These are phyloP conservation scores for Thielaviopsis euricoi DNA, from an alignment of 2,329 filamentous ascomycete species.

Conservation along the genomic window DNA sequence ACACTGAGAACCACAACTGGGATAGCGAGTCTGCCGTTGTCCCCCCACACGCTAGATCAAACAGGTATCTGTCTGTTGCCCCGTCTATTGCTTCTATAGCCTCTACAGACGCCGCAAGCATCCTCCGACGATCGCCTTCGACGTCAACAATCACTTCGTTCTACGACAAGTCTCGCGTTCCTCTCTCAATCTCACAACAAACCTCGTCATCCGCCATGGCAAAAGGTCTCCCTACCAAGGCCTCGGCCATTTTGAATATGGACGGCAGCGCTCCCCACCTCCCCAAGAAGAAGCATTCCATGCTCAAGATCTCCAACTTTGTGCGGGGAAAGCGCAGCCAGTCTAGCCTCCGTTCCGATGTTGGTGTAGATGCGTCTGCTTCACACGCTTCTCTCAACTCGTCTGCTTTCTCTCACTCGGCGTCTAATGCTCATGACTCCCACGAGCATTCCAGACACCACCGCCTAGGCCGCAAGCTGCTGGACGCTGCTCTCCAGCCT, in stretches of 20 bases:
- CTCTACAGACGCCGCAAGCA: conserved; percentile 26
- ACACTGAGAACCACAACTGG: conserved; percentile 8
- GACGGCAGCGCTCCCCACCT: conserved; percentile 18
- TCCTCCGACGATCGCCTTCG: conserved; percentile 31
- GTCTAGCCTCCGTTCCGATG: conserved; percentile 19
- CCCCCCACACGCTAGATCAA: conserved; percentile 1
- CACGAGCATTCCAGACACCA: conserved; percentile 5
- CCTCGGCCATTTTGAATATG: conserved; percentile 29
- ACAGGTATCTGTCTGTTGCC: conserved; percentile 4
- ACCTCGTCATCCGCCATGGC: conserved; percentile 42
- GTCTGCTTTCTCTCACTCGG: conserved; percentile 20
- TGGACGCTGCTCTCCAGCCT: conserved; percentile 3
- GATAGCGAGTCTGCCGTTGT: conserved; percentile 5
- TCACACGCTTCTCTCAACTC: conserved; percentile 28
- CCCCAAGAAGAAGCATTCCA: conserved; percentile 28
- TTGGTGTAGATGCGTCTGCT: conserved; percentile 19
- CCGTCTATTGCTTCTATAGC: conserved; percentile 13
- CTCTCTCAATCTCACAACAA: conserved; percentile 41
- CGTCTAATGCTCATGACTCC: conserved; percentile 13
- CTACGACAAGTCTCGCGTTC: conserved; percentile 39
- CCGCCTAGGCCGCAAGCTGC: conserved; percentile 8
- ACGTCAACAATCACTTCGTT: conserved; percentile 39
- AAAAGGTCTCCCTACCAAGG: conserved; percentile 34
- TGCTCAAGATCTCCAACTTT: conserved; percentile 28
- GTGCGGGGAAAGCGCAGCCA: conserved; percentile 17